Base-by-base conservation (phyloP, 2,329 filamentous ascomycete species). In the Calonectria pseudoreteaudii region DNA sequence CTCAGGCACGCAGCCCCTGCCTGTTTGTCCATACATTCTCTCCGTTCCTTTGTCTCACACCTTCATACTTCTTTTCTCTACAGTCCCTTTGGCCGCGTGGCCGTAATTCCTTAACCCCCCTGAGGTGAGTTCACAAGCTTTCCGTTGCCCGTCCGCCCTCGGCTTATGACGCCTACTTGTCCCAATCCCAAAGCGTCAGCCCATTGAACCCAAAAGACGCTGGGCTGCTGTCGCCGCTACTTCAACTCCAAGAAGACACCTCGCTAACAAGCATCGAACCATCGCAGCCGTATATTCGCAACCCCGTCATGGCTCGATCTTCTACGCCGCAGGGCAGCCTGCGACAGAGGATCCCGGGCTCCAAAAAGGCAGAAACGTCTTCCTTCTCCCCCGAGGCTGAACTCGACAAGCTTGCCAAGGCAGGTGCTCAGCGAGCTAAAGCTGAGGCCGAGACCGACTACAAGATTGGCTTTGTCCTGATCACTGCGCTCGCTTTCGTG, bases 401-500 rank as follows among this genome's bases (percentile, higher is more conserved):
- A 75, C 83, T 89, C 78, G 90, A 92, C 79, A 87, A 86, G 80
- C 82, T 90, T 74, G 83, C 86, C 72, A 85, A 86, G 75, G 81
- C 84, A 28, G 82, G 83, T 16, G 77, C 83, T 60, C 77, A 83
- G 71, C 78, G 79, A 47, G 81, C 84, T 66, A 75, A 83, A 44
- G 81, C 85, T 41, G 86, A 86, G 71, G 89, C 90, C n/a, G 94
- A 98, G 85, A 93, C 91, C 89, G 94, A 97, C 81, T 97, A 98
- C 88, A 93, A 94, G 89, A 85, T 97, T 77, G 94, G 92, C 75
- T 90, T 98, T 73, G 85, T 86, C 38, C 83, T 98, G 78, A 93
- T 98, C 82, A 98, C 96, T 2, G 81, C 91, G 34, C 87, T 98
- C 78, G 96, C 95, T 65, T 98, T 99, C 82, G 82, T 95, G 75